These are phyloP conservation scores for Hemisphaericaspora subhashii DNA, from an alignment of 1,139 yeast species.

Conservation along the genomic window DNA sequence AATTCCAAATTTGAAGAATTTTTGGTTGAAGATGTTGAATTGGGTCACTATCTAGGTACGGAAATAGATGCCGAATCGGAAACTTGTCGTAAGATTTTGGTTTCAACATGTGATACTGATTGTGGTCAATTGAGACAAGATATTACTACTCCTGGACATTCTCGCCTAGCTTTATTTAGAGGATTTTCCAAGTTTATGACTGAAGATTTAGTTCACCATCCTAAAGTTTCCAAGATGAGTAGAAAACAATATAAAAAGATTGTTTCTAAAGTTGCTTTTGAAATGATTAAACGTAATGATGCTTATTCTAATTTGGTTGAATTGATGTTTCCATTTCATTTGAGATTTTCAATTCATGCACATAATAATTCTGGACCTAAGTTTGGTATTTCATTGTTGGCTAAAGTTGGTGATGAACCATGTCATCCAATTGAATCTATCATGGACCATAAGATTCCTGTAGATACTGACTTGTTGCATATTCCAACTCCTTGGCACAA, in stretches of 20 bases:
- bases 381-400: slow-evolving; percentile 52
- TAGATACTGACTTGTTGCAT: slow-evolving; percentile 49
- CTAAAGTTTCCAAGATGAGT: slow-evolving; percentile 37
- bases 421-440: slow-evolving; percentile 38
- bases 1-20: slow-evolving; percentile 17
- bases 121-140: slow-evolving; percentile 35
- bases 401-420: slow-evolving; percentile 28
- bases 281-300: slow-evolving; percentile 63
- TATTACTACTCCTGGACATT: slow-evolving; percentile 44
- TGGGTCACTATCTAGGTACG: slow-evolving; percentile 38
- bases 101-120: slow-evolving; percentile 42
- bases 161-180: slow-evolving; percentile 51
- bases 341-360: slow-evolving; percentile 62
- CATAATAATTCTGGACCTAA: slow-evolving; percentile 60
- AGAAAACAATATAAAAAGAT: slow-evolving; percentile 51
- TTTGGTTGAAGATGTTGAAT: slow-evolving; percentile 22
- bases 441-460: slow-evolving; percentile 28
- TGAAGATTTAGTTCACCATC: slow-evolving; percentile 51
- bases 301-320: slow-evolving; percentile 66
- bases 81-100: slow-evolving; percentile 37
- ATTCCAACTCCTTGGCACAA: slow-evolving; percentile 73
- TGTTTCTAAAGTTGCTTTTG: slow-evolving; percentile 56
- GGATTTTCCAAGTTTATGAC: slow-evolving; percentile 62
- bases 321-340: slow-evolving; percentile 56
- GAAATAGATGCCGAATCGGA: slow-evolving; percentile 35